Percentiles rank a stretch among this genome's conserved stretches.
Evolutionary conservation across 352 stramenopile genomes (phyloP).

Genomic region (Pythium aquatile): DNA sequence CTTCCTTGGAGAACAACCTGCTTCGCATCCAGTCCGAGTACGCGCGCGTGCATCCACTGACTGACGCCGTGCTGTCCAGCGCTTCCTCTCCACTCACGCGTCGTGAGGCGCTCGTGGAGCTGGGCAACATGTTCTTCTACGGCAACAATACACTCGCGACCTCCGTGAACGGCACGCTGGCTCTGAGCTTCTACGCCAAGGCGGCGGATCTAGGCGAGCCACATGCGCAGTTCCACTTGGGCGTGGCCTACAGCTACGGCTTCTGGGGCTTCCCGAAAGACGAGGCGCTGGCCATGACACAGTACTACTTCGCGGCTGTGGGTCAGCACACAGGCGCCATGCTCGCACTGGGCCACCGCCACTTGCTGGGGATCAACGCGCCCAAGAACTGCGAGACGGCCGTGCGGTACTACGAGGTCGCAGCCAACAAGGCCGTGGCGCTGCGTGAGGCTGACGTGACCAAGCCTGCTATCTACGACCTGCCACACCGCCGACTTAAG

Average conservation of each 20-base stretch:
- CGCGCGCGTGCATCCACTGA: slow-evolving; percentile 36
- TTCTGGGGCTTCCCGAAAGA: slow-evolving; percentile 72
- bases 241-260: slow-evolving; percentile 79
- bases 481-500: slow-evolving; percentile 73
- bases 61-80: slow-evolving; percentile 38
- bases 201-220: slow-evolving; percentile 57
- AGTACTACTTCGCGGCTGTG: slow-evolving; percentile 86
- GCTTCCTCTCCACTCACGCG: slow-evolving; percentile 32
- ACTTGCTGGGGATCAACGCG: slow-evolving; percentile 68
- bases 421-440: slow-evolving; percentile 72
- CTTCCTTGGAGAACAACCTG: slow-evolving; percentile 28
- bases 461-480: slow-evolving; percentile 66
- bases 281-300: slow-evolving; percentile 60
- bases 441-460: slow-evolving; percentile 57
- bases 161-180: slow-evolving; percentile 66
- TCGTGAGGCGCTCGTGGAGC: slow-evolving; percentile 59
- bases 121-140: slow-evolving; percentile 80
- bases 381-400: slow-evolving; percentile 82
- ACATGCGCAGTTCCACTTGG: slow-evolving; percentile 82
- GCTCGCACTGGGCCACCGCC: slow-evolving; percentile 80
- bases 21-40: slow-evolving; percentile 33
- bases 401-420: slow-evolving; percentile 88
- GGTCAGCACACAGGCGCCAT: slow-evolving; percentile 57
- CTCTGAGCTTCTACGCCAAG: slow-evolving; percentile 61
- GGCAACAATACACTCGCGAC: slow-evolving; percentile 62